Percentiles rank a stretch among this genome's conserved stretches.
These are phyloP conservation scores for Thelephora terrestris DNA, from an alignment of 1,284 basidiomycete genomes.

Conservation along the genomic window DNA sequence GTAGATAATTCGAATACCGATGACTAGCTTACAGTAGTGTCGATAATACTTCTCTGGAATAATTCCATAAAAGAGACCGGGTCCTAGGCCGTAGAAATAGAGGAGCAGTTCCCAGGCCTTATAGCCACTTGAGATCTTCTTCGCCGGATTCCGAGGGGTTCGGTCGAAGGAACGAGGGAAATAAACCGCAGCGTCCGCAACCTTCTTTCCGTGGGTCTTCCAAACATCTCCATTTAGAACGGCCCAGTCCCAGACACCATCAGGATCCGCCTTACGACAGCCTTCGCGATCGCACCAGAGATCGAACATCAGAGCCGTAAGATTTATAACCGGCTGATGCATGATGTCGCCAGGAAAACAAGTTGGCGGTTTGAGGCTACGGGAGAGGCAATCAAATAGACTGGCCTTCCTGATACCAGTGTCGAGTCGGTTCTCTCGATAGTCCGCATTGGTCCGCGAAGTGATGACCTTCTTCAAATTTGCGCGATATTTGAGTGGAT, in stretches of 20 bases:
- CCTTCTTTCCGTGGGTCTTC: slow-evolving; percentile 23
- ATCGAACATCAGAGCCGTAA: slow-evolving; percentile 17
- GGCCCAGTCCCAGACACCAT: slow-evolving; percentile 25
- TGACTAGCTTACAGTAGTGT: slow-evolving; percentile 26
- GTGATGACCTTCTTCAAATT: not conserved
- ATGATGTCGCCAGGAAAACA: slow-evolving; percentile 17
- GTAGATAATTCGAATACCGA: slow-evolving; percentile 15
- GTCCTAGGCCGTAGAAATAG: slow-evolving; percentile 29
- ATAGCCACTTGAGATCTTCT: slow-evolving; percentile 23
- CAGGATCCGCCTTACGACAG: no score
- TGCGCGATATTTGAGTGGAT: slow-evolving; percentile 9
- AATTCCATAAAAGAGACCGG: no score
- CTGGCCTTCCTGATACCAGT: slow-evolving; percentile 16
- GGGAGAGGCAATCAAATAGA: slow-evolving; percentile 10
- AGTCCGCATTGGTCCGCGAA: slow-evolving; percentile 2
- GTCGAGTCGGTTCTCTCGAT: slow-evolving; percentile 10
- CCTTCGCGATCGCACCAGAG: slow-evolving; percentile 10
- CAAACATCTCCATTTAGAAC: slow-evolving; percentile 22
- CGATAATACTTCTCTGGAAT: slow-evolving; percentile 23
- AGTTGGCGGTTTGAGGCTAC: slow-evolving; percentile 9
- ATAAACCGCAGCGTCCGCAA: slow-evolving; percentile 10
- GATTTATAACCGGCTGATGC: slow-evolving; percentile 24
- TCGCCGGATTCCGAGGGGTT: slow-evolving; percentile 19
- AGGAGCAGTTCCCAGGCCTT: slow-evolving; percentile 19
- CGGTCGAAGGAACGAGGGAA: slow-evolving; percentile 21